phyloP scores from a whole-genome alignment of 2,329 filamentous ascomycete genomes.

The Fusarium newnesense region DNA sequence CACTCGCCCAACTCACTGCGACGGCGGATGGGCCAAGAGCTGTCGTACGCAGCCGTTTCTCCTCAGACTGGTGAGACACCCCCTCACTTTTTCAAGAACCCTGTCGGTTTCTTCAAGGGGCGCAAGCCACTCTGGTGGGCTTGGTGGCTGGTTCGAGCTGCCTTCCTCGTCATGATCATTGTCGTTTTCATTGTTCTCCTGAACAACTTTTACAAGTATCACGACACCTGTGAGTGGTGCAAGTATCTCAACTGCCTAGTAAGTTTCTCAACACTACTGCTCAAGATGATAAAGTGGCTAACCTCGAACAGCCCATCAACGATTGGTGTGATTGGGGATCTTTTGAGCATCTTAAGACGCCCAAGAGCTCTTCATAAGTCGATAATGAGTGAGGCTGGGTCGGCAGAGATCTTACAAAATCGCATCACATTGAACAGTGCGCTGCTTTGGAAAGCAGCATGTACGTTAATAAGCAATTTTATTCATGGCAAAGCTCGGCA shows the following conservation, averaged over 20 bases:
- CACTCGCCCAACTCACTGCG: slow-evolving; percentile 87
- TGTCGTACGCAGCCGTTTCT: slow-evolving; percentile 77
- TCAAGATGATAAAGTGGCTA: slow-evolving; percentile 28
- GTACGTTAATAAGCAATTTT: slow-evolving; percentile 24
- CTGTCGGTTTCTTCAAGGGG: slow-evolving; percentile 87
- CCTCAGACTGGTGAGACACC: slow-evolving; percentile 59
- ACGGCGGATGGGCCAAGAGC: slow-evolving; percentile 75
- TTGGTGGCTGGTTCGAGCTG: slow-evolving; percentile 91
- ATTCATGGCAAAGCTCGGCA: slow-evolving; percentile 49
- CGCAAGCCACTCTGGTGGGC: slow-evolving; percentile 95
- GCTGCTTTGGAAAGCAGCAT: slow-evolving; percentile 18
- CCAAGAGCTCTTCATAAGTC: neutral
- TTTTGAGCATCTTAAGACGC: slow-evolving; percentile 38
- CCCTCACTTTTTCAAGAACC: slow-evolving; percentile 68
- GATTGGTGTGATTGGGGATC: slow-evolving; percentile 71
- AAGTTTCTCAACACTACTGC: slow-evolving; percentile 56
- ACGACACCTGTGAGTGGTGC: slow-evolving; percentile 86
- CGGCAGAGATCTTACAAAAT: neutral
- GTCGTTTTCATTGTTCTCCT: slow-evolving; percentile 87
- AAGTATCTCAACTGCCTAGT: slow-evolving; percentile 94
- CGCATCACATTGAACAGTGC: neutral
- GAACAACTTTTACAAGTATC: slow-evolving; percentile 85
- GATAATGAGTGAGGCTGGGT: neutral
- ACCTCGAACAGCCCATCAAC: slow-evolving; percentile 64
- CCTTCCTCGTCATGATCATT: slow-evolving; percentile 80